Evolutionary conservation across 2,329 filamentous ascomycete species (phyloP), one percentile per base, ranked within the genome.

Genomic region (Trichoderma cornu-damae): DNA sequence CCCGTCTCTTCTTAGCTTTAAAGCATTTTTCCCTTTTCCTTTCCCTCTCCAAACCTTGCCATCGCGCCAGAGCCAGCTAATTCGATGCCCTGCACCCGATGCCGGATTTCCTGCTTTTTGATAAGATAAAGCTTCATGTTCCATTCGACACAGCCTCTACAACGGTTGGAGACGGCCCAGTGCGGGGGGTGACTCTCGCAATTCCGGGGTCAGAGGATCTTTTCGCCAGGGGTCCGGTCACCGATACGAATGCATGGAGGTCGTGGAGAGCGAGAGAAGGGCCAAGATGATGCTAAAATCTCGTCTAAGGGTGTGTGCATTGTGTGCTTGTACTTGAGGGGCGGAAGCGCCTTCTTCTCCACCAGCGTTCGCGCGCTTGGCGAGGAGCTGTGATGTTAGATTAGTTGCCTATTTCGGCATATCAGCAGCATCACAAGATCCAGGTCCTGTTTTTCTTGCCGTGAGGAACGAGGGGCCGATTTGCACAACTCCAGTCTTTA

Each of bases 381-480:
- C 34, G 42, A 38, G 42, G 22, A 47, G 51, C 46, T 38, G 35
- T n/a, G 32, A 20, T 20, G n/a, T 12, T 58, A 58, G 55, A 43
- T 58, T 58, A 48, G 22, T 47, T 58, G 47, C 55, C 55, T 38
- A 32, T 52, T 58, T 38, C 11, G 47, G 55, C 24, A 58, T 55
- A 32, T n/a, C 24, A 46, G 48, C 22, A 14, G 47, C 34, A 35
- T 8, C n/a, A 18, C 49, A 42, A 37, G 20, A 46, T n/a, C n/a
- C n/a, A 47, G 22, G 42, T 47, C 47, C 49, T 32, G 37, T 42
- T 52, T n/a, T 32, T 42, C 51, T 53, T 24, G 37, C 4, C 35
- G 50, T 44, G 38, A 37, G 50, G 18, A 53, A 28, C 12, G 42
- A 44, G 20, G 50, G 38, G 38, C 28, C 50, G 50, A n/a, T n/a